Conservation (phyloP, 2,329 filamentous ascomycete species). For the Colletotrichum sp. region DNA sequence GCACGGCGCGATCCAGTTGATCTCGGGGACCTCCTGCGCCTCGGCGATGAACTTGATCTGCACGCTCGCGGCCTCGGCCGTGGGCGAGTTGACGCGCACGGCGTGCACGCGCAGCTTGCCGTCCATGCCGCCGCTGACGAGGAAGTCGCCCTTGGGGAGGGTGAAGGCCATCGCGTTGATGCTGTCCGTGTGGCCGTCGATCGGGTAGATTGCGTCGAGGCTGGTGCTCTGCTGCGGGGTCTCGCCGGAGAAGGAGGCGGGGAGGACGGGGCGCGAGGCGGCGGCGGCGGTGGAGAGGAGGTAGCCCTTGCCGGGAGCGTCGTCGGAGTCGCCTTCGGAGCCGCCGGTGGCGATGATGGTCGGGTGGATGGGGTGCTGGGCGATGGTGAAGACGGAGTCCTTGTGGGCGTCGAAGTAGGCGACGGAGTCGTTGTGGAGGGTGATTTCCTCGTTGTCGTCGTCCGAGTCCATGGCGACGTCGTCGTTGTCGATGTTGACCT, state of each 20-base stretch:
- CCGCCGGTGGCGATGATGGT: conserved; percentile 88
- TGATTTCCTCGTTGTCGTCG: conserved; percentile 72
- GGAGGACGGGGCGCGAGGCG: conserved; percentile 70
- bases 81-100: conserved; percentile 44
- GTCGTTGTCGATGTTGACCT: conserved; percentile 63
- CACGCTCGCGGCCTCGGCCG: conserved; percentile 46
- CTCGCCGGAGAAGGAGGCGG: conserved; percentile 68
- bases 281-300: conserved; percentile 78
- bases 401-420: conserved; percentile 91
- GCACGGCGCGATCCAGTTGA: conserved; percentile 87
- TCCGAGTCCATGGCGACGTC: conserved; percentile 84
- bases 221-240: conserved; percentile 57
- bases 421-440: conserved; percentile 87
- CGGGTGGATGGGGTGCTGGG: conserved; percentile 83
- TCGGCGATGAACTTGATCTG: conserved; percentile 71
- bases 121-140: conserved; percentile 88
- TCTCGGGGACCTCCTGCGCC: conserved; percentile 88
- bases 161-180: conserved; percentile 89
- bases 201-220: conserved; percentile 70
- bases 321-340: conserved; percentile 62
- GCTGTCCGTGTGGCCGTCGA: conserved; percentile 92
- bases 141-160: conserved; percentile 79
- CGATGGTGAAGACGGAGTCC: conserved; percentile 93
- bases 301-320: conserved; percentile 79
- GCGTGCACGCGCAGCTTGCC: conserved; percentile 79